Conservation (phyloP, 179 eudicot genomes). For the Patellifolia procumbens region DNA sequence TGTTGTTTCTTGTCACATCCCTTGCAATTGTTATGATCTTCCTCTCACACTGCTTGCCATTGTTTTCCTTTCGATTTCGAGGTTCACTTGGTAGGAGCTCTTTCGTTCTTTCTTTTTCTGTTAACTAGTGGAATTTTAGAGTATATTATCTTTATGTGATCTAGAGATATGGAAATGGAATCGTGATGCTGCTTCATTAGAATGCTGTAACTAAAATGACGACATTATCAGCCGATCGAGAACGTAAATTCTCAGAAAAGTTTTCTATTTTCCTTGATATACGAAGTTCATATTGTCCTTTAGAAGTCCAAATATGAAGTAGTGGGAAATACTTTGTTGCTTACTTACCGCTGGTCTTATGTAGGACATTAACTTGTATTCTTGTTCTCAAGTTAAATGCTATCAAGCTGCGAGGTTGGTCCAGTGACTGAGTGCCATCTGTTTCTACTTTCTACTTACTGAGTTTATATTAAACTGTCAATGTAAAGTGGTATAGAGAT, state of each 20-base stretch:
- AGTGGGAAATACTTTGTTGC: neutral
- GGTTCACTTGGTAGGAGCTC: neutral
- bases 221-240: neutral
- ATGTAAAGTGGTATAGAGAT: neutral
- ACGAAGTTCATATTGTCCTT: conserved; percentile 4
- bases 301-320: neutral
- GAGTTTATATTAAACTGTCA: neutral
- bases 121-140: neutral
- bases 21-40: neutral
- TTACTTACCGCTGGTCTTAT: no score
- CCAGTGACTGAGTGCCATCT: neutral
- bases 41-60: neutral
- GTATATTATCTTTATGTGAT: neutral
- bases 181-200: no score
- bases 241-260: neutral
- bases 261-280: neutral
- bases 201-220: neutral
- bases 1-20: neutral
- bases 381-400: neutral
- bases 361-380: neutral
- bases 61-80: neutral
- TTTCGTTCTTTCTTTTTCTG: neutral
- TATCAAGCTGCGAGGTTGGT: neutral
- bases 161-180: neutral
- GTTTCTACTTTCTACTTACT: neutral